Evolutionary conservation across 164 flowering plant genomes (phyloP).

Genomic region (Liriodendron chinense): DNA sequence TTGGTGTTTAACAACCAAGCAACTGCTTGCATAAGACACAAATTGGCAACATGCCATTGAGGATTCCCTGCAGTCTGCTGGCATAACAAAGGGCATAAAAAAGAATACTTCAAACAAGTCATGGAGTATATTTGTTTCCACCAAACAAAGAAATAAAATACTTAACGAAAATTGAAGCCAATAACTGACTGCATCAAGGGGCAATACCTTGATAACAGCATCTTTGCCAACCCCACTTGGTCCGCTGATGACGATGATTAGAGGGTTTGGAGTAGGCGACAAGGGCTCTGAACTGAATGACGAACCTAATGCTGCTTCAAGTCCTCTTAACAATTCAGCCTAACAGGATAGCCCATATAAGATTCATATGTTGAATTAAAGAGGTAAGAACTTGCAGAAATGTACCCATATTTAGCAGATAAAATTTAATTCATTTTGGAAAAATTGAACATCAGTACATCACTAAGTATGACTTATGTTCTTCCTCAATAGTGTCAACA

Average conservation of each 20-base stretch:
- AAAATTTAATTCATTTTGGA: background rate
- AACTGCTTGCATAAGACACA: no score
- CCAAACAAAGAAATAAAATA: background rate
- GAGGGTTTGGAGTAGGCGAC: constrained; percentile 52
- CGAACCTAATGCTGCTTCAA: constrained; percentile 69
- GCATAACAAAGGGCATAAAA: background rate
- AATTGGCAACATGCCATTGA: background rate
- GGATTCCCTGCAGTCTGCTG: background rate
- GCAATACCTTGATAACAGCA: constrained; percentile 55
- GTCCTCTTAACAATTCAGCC: constrained; percentile 57
- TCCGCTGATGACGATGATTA: constrained; percentile 81
- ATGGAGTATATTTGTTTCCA: background rate
- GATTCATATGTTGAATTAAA: background rate
- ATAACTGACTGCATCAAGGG: background rate
- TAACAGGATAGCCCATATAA: constrained; percentile 3
- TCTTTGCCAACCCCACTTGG: constrained; percentile 96
- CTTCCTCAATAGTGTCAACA: background rate
- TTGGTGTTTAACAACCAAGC: no score
- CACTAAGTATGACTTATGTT: background rate
- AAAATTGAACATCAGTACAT: background rate
- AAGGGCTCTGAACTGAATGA: constrained; percentile 55
- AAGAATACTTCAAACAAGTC: background rate
- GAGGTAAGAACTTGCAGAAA: background rate
- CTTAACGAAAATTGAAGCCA: background rate
- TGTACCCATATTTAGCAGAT: background rate